These are phyloP conservation scores for Kluyveromyces marxianus DNA, from an alignment of 1,139 yeast species.

Conservation along the genomic window DNA sequence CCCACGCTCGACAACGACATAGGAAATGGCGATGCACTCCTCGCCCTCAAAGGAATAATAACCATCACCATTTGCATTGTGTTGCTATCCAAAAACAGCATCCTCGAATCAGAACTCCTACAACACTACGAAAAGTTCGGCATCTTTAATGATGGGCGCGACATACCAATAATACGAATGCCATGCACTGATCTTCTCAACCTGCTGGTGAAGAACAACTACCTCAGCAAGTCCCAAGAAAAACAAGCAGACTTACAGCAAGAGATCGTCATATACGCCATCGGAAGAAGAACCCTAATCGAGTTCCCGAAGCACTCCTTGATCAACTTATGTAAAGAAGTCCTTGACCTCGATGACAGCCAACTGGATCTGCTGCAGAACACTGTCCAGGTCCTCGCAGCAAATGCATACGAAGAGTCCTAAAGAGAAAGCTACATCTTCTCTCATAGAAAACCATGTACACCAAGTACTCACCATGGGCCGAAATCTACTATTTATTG, in stretches of 20 bases:
- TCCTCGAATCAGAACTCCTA: constrained; percentile 22
- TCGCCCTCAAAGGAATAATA: constrained; percentile 21
- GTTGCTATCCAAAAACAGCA: constrained; percentile 24
- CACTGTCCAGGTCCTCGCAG: constrained; percentile 20
- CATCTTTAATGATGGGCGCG: constrained; percentile 21
- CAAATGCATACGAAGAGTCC: constrained; percentile 12
- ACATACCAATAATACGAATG: constrained; percentile 21
- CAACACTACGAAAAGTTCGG: constrained; percentile 20
- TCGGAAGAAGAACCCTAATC: constrained; percentile 24
- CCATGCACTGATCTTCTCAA: constrained; percentile 21
- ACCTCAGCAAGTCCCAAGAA: constrained; percentile 17
- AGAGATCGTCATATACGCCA: constrained; percentile 17
- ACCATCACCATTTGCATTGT: constrained; percentile 18
- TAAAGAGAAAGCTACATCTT: not conserved
- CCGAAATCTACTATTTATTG: too few species aligned
- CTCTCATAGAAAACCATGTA: not conserved
- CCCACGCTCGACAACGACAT: constrained; percentile 13
- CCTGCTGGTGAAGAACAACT: constrained; percentile 19
- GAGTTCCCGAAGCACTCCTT: constrained; percentile 23
- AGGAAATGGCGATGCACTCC: constrained; percentile 13
- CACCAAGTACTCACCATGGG: not conserved
- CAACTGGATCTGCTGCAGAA: constrained; percentile 13
- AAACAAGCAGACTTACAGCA: constrained; percentile 17
- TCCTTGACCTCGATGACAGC: constrained; percentile 17
- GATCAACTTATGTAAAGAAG: constrained; percentile 14